Evolutionary conservation across 345 rosid genomes (phyloP), one percentile per base, ranked within the genome.

Genomic region (Psidium guajava): DNA sequence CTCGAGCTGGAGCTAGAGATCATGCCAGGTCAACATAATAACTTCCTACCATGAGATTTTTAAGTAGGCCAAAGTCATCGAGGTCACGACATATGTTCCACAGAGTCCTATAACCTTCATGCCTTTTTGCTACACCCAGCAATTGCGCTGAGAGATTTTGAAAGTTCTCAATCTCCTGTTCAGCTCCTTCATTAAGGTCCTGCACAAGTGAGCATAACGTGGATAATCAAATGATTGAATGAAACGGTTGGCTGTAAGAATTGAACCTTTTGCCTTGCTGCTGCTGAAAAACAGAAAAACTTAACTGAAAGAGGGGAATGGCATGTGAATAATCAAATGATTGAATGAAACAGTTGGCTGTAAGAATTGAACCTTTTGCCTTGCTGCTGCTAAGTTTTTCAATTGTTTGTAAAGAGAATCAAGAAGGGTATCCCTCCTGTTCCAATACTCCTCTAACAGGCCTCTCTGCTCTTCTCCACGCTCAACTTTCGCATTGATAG

Each of bases 61-160:
- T 92, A n/a, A 97, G 96, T 77, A 96, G 91, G 49, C 84, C 90
- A 32, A 94, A 89, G 91, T 97, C 99, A 85, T 94, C 92, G 83
- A 96, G 94, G 88, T 95, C 98, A 88, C 93, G 95, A 84, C 98
- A 96, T 87, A 97, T 91, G 88, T 83, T 90, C 99, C 98, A 97
- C 93, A 96, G 91, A 36, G 94, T 92, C 73, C 89, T 91, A 87
- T 97, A 95, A 84, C 93, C 95, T 83, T 92, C 98, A 88, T 97
- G 97, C 86, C 91, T 90, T 91, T 94, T 96, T 81, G 98, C 96
- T 80, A 92, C 86, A 83, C 92, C 85, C 73, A 96, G 88, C 95
- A 97, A 92, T 88, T 89, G 90, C 75, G 93, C 90, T 56, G 96
- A 93, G 75, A 92, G 93, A 87, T 92, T 93, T 91, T 90, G 89